phyloP scores from a whole-genome alignment of 768 basidiomycete genomes.

The Pulveroboletus sp. region DNA sequence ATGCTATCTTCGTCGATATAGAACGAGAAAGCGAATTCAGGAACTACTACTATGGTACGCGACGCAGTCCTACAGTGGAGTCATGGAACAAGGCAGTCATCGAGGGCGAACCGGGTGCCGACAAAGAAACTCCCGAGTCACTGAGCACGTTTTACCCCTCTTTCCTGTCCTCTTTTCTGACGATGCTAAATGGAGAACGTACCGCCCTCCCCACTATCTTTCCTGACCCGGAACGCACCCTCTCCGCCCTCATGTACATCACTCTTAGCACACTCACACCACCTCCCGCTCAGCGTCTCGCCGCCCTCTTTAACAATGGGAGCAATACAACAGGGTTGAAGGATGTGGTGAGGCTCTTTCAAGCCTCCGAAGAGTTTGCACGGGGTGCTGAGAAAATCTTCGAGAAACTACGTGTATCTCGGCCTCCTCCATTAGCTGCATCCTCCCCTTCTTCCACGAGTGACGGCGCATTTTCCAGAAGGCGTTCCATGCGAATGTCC shows the following conservation, averaged over 20 bases:
- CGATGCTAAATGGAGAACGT: conserved; percentile 66
- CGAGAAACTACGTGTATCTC: conserved; percentile 57
- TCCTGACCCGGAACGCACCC: conserved; percentile 71
- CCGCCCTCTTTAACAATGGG: conserved; percentile 55
- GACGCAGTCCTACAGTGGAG: conserved; percentile 58
- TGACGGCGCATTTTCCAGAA: conserved; percentile 35
- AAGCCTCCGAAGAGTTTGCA: conserved; percentile 81
- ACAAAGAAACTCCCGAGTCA: conserved; percentile 42
- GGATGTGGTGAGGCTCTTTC: conserved; percentile 67
- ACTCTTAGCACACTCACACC: conserved; percentile 78
- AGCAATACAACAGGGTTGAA: conserved; percentile 53
- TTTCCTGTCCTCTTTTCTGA: conserved; percentile 69
- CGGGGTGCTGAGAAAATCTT: conserved; percentile 66
- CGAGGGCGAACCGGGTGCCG: conserved; percentile 27
- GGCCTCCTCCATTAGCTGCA: conserved; percentile 16
- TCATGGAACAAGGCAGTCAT: conserved; percentile 64
- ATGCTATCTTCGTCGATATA: conserved; percentile 83
- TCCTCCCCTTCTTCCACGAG: conserved; percentile 18
- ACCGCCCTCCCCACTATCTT: conserved; percentile 79
- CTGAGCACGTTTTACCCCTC: conserved; percentile 66
- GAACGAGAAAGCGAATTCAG: conserved; percentile 90
- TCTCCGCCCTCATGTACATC: conserved; percentile 79
- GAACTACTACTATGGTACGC: conserved; percentile 89
- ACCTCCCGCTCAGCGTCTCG: conserved; percentile 73
- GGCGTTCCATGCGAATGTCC: conserved; percentile 60